Evolutionary conservation across 345 rosid genomes (phyloP), one percentile per base, ranked within the genome.

Genomic region (Mallotus nudiflorus): DNA sequence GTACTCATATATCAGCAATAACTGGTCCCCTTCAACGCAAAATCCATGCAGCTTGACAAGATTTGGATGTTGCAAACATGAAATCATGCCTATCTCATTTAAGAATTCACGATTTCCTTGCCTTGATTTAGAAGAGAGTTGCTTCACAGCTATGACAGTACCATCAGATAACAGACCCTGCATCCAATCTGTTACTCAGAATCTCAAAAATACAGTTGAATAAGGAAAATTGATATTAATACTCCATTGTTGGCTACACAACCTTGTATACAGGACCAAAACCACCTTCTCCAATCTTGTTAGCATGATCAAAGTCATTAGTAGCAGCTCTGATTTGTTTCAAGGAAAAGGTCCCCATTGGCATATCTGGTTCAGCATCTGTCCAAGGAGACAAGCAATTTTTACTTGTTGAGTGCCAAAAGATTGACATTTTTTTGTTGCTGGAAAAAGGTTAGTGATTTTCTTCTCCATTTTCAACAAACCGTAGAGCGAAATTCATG

Each of bases 251-350:
- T 49, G 22, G 46, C 62, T 15, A 51, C 24, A 69, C 59, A 19
- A 88, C 90, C 92, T 84, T 88, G 75, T 81, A 83, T 18, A 86
- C 92, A 51, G 90, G 84, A 67, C 92, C 92, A 6, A 88, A 88
- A n/a, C 92, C 88, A 56, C 92, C 92, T 78, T 88, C 88, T 37
- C 90, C 90, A 8, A 88, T 80, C 77, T 88, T 88, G 71, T 88
- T 85, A 27, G 56, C 60, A 14, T 61, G 22, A 71, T 84, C 81
- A 70, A 88, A 88, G 80, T 85, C 77, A 66, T 84, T 69, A 0
- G 92, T 84, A 44, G 89, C 85, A 61, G 76, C 77, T 76, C 75
- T 81, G 14, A 85, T 85, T 80, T 85, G 83, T 69, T 74, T 81
- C 54, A 85, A 77, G 9, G 87, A 73, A 81, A 83, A 88, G 9